A percentile compares a stretch with the other conserved stretches of the same genome.
Evolutionary conservation across 2,329 filamentous ascomycete genomes (phyloP).

Genomic region (Sclerotinia nivalis): DNA sequence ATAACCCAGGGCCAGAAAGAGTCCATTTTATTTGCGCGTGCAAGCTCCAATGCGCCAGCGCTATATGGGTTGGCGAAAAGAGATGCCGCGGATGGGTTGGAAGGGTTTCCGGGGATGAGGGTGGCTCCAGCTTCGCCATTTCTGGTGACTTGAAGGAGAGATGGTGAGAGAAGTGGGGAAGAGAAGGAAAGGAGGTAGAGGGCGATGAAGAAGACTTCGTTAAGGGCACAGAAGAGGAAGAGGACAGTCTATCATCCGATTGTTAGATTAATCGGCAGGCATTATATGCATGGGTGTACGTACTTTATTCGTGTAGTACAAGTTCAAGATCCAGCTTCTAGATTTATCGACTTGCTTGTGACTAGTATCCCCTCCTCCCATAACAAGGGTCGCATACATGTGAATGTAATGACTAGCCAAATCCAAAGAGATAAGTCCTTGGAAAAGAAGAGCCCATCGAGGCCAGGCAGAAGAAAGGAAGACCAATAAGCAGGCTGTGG

Average conservation of each 20-base stretch:
- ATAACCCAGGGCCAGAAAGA: conserved; percentile 77
- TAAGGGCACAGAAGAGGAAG: conserved; percentile 85
- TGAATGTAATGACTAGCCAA: conserved; percentile 98
- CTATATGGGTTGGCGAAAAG: conserved; percentile 89
- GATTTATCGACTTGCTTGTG: conserved; percentile 94
- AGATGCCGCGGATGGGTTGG: conserved; percentile 67
- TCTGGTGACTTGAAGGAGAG: conserved; percentile 65
- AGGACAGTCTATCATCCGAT: conserved; percentile 68
- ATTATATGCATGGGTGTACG: conserved; percentile 38
- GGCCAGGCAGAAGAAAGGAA: conserved; percentile 95
- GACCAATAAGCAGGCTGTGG: conserved; percentile 89
- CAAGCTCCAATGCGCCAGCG: conserved; percentile 87
- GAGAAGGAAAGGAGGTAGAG: conserved; percentile 98
- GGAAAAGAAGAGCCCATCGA: conserved; percentile 90
- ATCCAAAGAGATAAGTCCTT: conserved; percentile 88
- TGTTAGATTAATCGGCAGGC: conserved; percentile 13
- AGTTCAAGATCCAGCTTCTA: conserved; percentile 84
- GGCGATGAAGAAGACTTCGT: conserved; percentile 97
- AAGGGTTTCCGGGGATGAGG: conserved; percentile 64
- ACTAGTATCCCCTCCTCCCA: conserved; percentile 75
- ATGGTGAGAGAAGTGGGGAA: conserved; percentile 83
- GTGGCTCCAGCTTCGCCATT: conserved; percentile 55
- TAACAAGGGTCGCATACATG: conserved; percentile 93
- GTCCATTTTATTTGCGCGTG: conserved; percentile 90
- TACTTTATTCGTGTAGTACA: conserved; percentile 98